Conservation (phyloP, 306 rosid species). For the Macrotyloma uniflorum region DNA sequence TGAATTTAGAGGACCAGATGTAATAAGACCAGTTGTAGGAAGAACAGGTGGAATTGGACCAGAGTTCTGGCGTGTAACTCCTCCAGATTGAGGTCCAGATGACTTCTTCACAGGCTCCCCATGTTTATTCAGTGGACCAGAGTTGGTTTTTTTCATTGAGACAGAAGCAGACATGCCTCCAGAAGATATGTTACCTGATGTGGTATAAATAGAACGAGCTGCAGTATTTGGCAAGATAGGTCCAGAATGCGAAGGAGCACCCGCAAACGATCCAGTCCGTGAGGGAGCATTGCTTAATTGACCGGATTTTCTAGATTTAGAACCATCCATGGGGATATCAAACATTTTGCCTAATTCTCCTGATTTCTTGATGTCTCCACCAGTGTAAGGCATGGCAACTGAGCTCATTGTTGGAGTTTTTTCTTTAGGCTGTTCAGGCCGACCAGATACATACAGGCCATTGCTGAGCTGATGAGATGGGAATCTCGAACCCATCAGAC, state of each 20-base stretch:
- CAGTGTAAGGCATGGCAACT: conserved; percentile 12
- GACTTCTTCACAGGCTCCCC: conserved; percentile 9
- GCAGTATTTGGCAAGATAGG: background rate
- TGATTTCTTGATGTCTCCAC: conserved; percentile 6
- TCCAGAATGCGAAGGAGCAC: conserved; percentile 3
- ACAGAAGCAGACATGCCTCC: background rate
- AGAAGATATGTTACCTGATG: conserved; percentile 1
- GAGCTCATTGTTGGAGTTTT: background rate
- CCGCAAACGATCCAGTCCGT: background rate
- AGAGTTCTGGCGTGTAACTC: conserved; percentile 4
- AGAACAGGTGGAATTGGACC: background rate
- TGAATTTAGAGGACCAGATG: conserved; percentile 7
- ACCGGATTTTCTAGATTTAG: conserved; percentile 7
- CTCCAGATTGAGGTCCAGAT: background rate
- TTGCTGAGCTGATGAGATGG: conserved; percentile 14
- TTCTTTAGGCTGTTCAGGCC: conserved; percentile 5
- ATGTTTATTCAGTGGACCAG: conserved; percentile 1
- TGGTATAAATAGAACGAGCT: background rate
- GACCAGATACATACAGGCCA: conserved; percentile 1
- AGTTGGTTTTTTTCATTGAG: background rate
- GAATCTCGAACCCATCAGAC: conserved; percentile 5
- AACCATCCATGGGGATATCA: background rate
- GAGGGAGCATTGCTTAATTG: background rate
- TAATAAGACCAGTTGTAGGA: conserved; percentile 6
- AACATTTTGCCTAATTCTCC: conserved; percentile 13